Percentiles rank a stretch among this genome's conserved stretches.
Conservation (phyloP, 2,329 filamentous ascomycete genomes). For the Botrytis aclada region DNA sequence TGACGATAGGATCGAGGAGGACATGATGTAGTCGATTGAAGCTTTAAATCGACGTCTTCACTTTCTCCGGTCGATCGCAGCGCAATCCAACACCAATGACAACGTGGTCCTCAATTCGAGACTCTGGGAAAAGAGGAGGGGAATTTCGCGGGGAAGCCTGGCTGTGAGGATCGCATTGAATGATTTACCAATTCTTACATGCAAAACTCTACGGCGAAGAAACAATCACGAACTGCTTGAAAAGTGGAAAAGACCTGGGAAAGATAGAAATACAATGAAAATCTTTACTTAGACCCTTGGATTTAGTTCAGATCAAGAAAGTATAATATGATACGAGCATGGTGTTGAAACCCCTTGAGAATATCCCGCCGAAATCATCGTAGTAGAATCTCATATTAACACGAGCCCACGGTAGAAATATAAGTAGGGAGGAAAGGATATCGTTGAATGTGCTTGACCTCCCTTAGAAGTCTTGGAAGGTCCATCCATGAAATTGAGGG, state of each 20-base stretch:
- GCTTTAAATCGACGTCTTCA: neutral
- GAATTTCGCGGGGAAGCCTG: neutral
- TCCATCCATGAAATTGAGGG: slow-evolving; percentile 5
- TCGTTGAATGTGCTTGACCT: neutral
- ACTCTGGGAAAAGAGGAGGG: neutral
- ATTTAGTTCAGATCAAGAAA: neutral
- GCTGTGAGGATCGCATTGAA: neutral
- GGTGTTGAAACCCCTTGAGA: neutral
- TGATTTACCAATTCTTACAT: neutral
- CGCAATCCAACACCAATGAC: too few species aligned
- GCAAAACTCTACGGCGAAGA: neutral
- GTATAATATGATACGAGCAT: neutral
- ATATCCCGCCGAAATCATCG: neutral
- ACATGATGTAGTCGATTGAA: slow-evolving; percentile 4
- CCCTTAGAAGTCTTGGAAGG: neutral
- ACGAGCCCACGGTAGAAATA: neutral
- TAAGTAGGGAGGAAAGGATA: neutral
- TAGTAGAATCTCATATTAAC: neutral
- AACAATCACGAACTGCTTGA: neutral
- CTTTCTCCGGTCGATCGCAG: neutral
- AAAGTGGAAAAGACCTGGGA: neutral
- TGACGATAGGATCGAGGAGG: neutral
- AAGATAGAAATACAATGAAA: neutral
- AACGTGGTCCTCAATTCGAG: neutral
- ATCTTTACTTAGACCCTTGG: neutral